Evolutionary conservation across 2,329 filamentous ascomycete species (phyloP).

Genomic region (Ophiostoma himal-ulmi): DNA sequence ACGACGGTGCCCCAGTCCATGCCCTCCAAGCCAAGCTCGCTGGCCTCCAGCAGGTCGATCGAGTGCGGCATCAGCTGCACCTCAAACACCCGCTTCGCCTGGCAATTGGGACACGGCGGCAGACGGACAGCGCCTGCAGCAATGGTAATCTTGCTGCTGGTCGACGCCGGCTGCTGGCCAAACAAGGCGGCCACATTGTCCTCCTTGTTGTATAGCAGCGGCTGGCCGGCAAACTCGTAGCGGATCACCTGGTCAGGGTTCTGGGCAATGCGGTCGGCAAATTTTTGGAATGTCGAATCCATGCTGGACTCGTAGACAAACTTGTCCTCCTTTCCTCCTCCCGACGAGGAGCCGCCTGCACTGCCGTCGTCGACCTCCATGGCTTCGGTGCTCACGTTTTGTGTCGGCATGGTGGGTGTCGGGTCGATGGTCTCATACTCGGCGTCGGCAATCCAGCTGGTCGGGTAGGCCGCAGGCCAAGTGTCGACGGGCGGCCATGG

Average conservation of each 20-base stretch:
- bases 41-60: slow-evolving; percentile 80
- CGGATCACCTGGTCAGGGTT: slow-evolving; percentile 78
- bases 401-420: slow-evolving; percentile 41
- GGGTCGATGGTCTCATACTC: slow-evolving; percentile 83
- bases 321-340: slow-evolving; percentile 55
- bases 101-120: slow-evolving; percentile 72
- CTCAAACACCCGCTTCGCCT: slow-evolving; percentile 73
- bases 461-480: slow-evolving; percentile 66
- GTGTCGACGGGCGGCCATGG: slow-evolving; percentile 67
- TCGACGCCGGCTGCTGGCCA: slow-evolving; percentile 29
- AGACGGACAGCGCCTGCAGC: slow-evolving; percentile 42
- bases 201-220: slow-evolving; percentile 72
- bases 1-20: slow-evolving; percentile 99
- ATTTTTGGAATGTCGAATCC: slow-evolving; percentile 72
- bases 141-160: slow-evolving; percentile 29
- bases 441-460: slow-evolving; percentile 75
- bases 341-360: slow-evolving; percentile 25
- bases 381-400: slow-evolving; percentile 36
- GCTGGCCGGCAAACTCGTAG: slow-evolving; percentile 68
- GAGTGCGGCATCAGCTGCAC: slow-evolving; percentile 86
- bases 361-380: slow-evolving; percentile 42
- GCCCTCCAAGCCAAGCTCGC: slow-evolving; percentile 65
- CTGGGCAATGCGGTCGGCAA: slow-evolving; percentile 69
- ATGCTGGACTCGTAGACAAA: slow-evolving; percentile 67
- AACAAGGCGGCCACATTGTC: slow-evolving; percentile 64